Base-by-base conservation (phyloP, 805 yeast species). In the Cyberlindnera xylosilytica region DNA sequence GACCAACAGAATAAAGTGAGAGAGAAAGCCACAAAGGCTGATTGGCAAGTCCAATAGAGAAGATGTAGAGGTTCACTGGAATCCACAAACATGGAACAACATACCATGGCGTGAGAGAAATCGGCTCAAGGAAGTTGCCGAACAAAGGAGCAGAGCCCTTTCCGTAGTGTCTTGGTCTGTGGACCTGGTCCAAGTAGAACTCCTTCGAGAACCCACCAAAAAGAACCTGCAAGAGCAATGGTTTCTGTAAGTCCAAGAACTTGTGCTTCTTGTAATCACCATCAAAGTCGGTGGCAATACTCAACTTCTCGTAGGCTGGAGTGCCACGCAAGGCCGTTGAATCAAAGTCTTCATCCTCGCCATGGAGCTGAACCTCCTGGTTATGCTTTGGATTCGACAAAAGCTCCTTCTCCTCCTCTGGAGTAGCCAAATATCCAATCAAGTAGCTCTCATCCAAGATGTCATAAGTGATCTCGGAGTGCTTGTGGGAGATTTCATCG, bases 151-250 rank as follows among this genome's bases (percentile, higher is more conserved):
- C 99, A 3, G 97, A 87, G 10, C 97, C 97, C 61, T 89, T 82
- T 51, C 98, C 98, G 61, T 90, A 93, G 65, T 93, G 99, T 62
- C 99, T 82, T 41, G 99, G 99, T 66, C 97, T 81, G 65, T 93
- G 99, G 33, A 93, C 93, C 66, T 93, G 97, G 61, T 89, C 96
- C 59, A 93, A 72, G 64, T 93, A 93, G 58, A 93, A 91, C 33
- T 87, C 95, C 61, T 87, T 91, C 32, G 85, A 60, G 72, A 89
- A 93, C 27, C 76, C 73, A 32, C 89, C 80, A 47, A 76, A 72
- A 42, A 88, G 66, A 35, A 93, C 87, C 69, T 93, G 99, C 64
- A 78, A 58, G 33, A 93, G 67, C 54, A 93, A 70, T 1, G 99
- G 95, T 61, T 78, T 80, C 53, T 74, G 79, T 58, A 93, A 75